Conservation (phyloP, 305 asterid genomes). For the Vinca major region DNA sequence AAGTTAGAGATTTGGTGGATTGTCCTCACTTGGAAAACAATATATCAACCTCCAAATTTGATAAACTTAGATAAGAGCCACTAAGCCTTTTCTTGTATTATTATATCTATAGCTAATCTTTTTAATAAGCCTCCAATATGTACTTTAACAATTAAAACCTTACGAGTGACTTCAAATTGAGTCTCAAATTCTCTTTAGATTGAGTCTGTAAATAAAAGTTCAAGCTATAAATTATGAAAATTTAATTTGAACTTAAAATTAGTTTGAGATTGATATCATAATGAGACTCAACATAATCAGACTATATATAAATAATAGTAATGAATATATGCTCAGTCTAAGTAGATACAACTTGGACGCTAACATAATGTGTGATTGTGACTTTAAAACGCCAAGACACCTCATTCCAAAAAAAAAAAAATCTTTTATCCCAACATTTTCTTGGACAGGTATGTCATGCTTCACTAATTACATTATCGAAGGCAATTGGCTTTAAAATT, state of each 20-base stretch:
- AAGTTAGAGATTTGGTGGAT: conserved; percentile 3
- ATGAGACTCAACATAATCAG: too few species aligned
- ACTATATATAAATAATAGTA: neutral
- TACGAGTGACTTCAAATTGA: neutral
- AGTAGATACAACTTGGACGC: conserved; percentile 1
- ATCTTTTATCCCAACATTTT: neutral
- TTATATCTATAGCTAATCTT: too few species aligned
- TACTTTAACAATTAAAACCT: neutral
- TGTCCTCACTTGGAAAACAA: conserved; percentile 9
- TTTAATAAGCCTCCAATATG: neutral
- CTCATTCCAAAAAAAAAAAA: too few species aligned
- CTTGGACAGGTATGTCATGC: neutral
- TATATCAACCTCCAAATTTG: conserved; percentile 9
- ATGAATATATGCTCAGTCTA: neutral
- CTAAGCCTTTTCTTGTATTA: neutral
- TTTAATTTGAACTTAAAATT: too few species aligned
- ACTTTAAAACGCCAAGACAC: neutral
- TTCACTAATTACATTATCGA: too few species aligned
- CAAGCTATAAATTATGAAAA: too few species aligned
- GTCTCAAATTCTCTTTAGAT: too few species aligned
- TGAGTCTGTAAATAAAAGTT: neutral
- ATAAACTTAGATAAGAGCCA: neutral
- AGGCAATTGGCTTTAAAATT: too few species aligned
- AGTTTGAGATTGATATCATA: too few species aligned
- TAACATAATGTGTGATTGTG: neutral